Evolutionary conservation across 495 filamentous ascomycete genomes (phyloP).

Genomic region (Talaromyces proteolyticus): DNA sequence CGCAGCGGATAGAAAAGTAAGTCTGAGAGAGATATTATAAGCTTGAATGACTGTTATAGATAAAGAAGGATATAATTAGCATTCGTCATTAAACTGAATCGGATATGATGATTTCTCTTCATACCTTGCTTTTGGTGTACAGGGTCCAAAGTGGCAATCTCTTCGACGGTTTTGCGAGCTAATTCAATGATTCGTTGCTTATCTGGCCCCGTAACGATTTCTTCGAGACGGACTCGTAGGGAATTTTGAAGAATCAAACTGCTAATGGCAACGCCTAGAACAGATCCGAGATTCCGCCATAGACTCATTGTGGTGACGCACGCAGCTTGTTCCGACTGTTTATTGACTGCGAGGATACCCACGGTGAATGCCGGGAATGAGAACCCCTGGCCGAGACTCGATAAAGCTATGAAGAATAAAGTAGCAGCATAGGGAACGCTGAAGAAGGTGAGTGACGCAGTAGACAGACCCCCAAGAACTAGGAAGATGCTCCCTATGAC

Average conservation of each 20-base stretch:
- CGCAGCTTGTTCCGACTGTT: slow-evolving; percentile 68
- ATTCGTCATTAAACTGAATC: not conserved
- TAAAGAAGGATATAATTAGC: not conserved
- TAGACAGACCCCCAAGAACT: slow-evolving; percentile 48
- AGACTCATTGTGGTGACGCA: slow-evolving; percentile 66
- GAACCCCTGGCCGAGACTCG: slow-evolving; percentile 60
- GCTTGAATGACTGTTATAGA: slow-evolving; percentile 51
- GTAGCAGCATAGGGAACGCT: slow-evolving; percentile 53
- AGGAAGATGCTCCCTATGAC: slow-evolving; percentile 47
- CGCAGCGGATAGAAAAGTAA: slow-evolving; percentile 47
- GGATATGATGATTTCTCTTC: slow-evolving; percentile 3
- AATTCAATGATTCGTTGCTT: slow-evolving; percentile 45
- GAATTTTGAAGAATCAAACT: slow-evolving; percentile 74
- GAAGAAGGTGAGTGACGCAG: slow-evolving; percentile 43
- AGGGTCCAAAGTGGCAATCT: slow-evolving; percentile 41
- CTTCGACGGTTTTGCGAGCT: slow-evolving; percentile 49
- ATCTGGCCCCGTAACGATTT: slow-evolving; percentile 47
- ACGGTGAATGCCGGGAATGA: slow-evolving; percentile 59
- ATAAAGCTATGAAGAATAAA: slow-evolving; percentile 55
- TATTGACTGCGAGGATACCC: slow-evolving; percentile 59
- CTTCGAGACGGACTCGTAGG: slow-evolving; percentile 51
- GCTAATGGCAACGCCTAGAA: slow-evolving; percentile 64
- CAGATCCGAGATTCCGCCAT: slow-evolving; percentile 61
- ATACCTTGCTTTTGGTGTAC: slow-evolving; percentile 47
- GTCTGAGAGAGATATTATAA: slow-evolving; percentile 51